Evolutionary conservation across 768 basidiomycete genomes (phyloP), one percentile per base, ranked within the genome.

Genomic region (Cystofilobasidium macerans): DNA sequence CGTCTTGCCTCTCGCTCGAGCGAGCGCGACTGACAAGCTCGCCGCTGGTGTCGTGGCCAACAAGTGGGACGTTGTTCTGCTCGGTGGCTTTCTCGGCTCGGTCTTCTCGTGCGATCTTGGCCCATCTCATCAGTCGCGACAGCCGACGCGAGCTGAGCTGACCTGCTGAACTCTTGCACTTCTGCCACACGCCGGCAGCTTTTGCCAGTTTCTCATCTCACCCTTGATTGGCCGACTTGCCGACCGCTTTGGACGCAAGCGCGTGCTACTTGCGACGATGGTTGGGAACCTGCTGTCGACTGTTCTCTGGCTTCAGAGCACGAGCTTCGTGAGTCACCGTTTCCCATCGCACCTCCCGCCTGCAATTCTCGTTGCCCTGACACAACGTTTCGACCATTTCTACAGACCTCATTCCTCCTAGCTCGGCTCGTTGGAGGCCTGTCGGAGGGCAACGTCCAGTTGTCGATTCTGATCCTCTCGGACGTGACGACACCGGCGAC

Each of bases 371-470:
- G 59, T 59, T 20, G n/a, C 24, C 33, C 54, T 57, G 3, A 43
- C 14, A 5, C 9, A 42, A 13, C 16, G 22, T 13, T 20, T 3
- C 22, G 7, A 7, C 36, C 30, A 43, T 28, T 16, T 42, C 30
- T 8, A n/a, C 61, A 77, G 71, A 58, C 86, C 0, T 85, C 88
- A 0, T 97, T 89, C 74, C 81, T 91, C 80, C 82, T 93, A 30
- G 91, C 92, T 12, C 83, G 94, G 18, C 80, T 97, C 7, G 84
- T 98, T 40, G 93, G 93, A 13, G 94, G 94, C 4, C 79, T 97
- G 12, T 90, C 88, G 72, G 94, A 99, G 78, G 94, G 94, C 53
- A 99, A 99, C 73, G 94, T 98, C 14, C 94, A 99, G 74, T 80
- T 99, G 53, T 87, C 89, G 54, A 95, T 90, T 71, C 92, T 95